These are phyloP conservation scores for Pholiota adiposa DNA, from an alignment of 1,284 basidiomycete genomes.

Conservation along the genomic window DNA sequence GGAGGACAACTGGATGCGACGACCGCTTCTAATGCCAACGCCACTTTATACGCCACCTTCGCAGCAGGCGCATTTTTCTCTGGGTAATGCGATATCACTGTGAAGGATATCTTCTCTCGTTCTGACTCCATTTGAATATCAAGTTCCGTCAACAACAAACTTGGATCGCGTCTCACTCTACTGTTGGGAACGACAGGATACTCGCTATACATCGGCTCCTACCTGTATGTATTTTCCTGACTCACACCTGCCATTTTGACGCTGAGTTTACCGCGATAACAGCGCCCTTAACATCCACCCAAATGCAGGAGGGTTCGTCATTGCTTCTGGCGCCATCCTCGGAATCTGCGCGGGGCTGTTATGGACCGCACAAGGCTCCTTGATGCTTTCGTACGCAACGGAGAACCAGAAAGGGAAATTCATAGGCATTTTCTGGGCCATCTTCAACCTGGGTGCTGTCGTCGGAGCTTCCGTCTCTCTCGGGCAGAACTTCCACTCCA, in stretches of 20 bases:
- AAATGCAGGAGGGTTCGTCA: conserved; percentile 61
- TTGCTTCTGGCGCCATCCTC: conserved; percentile 76
- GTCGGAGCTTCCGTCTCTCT: conserved; percentile 70
- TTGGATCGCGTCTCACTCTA: conserved; percentile 77
- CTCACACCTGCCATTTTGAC: background rate
- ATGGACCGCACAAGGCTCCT: conserved; percentile 83
- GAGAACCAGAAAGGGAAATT: conserved; percentile 75
- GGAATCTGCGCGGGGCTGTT: conserved; percentile 82
- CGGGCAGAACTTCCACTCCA: conserved; percentile 56
- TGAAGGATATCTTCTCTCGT: conserved; percentile 34
- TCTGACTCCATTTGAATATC: conserved; percentile 3
- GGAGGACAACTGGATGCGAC: conserved; percentile 68
- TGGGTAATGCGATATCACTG: conserved; percentile 47
- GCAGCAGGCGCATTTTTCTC: conserved; percentile 63
- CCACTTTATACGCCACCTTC: conserved; percentile 71
- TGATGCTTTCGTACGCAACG: conserved; percentile 83
- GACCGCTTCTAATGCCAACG: conserved; percentile 68
- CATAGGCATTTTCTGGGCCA: conserved; percentile 75
- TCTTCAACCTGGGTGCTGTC: conserved; percentile 75
- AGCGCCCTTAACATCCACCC: conserved; percentile 71
- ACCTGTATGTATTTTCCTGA: conserved; percentile 51
- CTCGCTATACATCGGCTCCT: conserved; percentile 73
- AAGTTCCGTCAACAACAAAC: conserved; percentile 74
- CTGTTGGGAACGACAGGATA: conserved; percentile 72
- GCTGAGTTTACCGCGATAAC: background rate